Base-by-base conservation (phyloP, 2,329 filamentous ascomycete species). In the Thelonectria discophora region DNA sequence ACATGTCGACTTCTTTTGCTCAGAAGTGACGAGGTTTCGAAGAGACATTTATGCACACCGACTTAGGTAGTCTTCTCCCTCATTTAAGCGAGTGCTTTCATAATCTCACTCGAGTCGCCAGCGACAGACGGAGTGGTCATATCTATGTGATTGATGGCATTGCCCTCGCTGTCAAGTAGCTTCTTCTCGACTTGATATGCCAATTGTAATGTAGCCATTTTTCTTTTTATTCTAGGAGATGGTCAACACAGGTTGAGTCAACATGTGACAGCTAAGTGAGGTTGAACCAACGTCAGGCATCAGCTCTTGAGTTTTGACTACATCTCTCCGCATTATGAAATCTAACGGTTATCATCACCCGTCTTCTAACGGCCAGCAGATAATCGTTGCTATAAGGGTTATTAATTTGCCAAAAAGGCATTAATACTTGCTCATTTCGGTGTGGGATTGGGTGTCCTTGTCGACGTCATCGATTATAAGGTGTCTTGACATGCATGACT, bases 41-140 rank as follows among this genome's bases (percentile, higher is more conserved):
- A 20, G 45, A 37, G 20, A 8, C 7, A 7, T 8, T 5, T 8
- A 7, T 24, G 18, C 76, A 60, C 75, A 87, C 84, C 79, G 17
- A 96, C 81, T 72, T 90, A 78, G 48, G 97, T 91, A 30, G 81
- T 86, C 71, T 93, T 91, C 81, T 94, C 95, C 54, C 91, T 90
- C 77, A 90, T 87, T 93, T 93, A 97, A 2, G 85, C 86, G 13
- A 96, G 78, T 0, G 93, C 93, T 75, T 92, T 90, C 90, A 97
- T 95, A 15, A 78, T 90, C 69, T 88, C 84, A 5, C 75, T 79
- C 3, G 76, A 78, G 60, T 89, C 81, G 5, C 80, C 80, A 1
- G 77, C 69, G 24, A 62, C 55, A 58, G 90, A 91, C 66, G 88
- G 88, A 62, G 85, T 80, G 49, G 94, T 7, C 2, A 30, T 81